phyloP scores from a whole-genome alignment of 805 yeast species.

The Cyberlindnera xishuangbannaensis region DNA sequence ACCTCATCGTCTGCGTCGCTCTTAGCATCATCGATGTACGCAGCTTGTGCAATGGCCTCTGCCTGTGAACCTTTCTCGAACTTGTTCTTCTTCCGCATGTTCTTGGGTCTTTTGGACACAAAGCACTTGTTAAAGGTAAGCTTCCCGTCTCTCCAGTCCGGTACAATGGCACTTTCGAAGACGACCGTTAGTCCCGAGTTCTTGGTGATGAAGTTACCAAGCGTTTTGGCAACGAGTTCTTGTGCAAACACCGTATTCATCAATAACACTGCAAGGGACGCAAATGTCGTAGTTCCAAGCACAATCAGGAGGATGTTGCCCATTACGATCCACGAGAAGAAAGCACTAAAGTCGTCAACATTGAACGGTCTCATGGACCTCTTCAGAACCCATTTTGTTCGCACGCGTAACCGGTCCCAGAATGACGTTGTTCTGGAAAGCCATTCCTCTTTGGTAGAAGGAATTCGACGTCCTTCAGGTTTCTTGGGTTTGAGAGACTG shows the following conservation, averaged over 20 bases:
- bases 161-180: slow-evolving; percentile 91
- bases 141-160: slow-evolving; percentile 86
- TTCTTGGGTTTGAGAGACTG: background rate
- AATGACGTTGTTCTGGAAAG: slow-evolving; percentile 38
- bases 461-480: slow-evolving; percentile 1
- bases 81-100: slow-evolving; percentile 30
- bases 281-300: slow-evolving; percentile 88
- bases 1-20: slow-evolving; percentile 30
- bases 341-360: slow-evolving; percentile 87
- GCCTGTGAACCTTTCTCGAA: slow-evolving; percentile 71
- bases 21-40: slow-evolving; percentile 2
- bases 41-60: slow-evolving; percentile 55
- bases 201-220: slow-evolving; percentile 79
- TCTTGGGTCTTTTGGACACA: slow-evolving; percentile 77
- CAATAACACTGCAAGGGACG: slow-evolving; percentile 70
- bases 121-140: slow-evolving; percentile 80
- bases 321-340: slow-evolving; percentile 86
- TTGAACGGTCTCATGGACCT: slow-evolving; percentile 78
- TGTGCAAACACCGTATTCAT: slow-evolving; percentile 53
- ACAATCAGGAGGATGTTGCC: slow-evolving; percentile 78
- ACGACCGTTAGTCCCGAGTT: slow-evolving; percentile 80
- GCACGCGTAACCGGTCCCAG: slow-evolving; percentile 36
- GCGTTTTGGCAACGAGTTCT: slow-evolving; percentile 72
- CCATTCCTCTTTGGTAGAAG: slow-evolving; percentile 32
- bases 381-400: slow-evolving; percentile 70